Conservation (phyloP, 2,329 filamentous ascomycete genomes). For the Immersiporthe knoxdaviesiana region DNA sequence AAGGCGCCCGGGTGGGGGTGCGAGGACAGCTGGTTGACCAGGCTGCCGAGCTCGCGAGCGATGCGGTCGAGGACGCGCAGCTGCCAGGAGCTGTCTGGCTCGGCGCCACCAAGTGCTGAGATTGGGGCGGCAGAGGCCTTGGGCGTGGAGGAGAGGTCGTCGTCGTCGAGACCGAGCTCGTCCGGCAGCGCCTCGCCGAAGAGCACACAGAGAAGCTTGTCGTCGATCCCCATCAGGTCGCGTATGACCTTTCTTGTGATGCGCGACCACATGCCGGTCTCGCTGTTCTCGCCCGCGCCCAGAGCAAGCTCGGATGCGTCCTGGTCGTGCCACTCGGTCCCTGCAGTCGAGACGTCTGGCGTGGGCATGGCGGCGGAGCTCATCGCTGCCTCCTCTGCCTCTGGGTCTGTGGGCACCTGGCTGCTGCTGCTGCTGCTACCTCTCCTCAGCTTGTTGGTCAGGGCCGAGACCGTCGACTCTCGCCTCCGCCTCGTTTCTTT, state of each 20-base stretch:
- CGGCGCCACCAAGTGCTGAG: slow-evolving; percentile 14
- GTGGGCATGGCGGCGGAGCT: slow-evolving; percentile 38
- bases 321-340: slow-evolving; percentile 57
- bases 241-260: slow-evolving; percentile 85
- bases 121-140: slow-evolving; percentile 41
- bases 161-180: slow-evolving; percentile 40
- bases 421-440: slow-evolving; percentile 19
- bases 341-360: slow-evolving; percentile 43
- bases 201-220: slow-evolving; percentile 80
- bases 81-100: slow-evolving; percentile 64
- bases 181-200: slow-evolving; percentile 77
- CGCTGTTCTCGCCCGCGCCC: slow-evolving; percentile 47
- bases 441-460: slow-evolving; percentile 36
- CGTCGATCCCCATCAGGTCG: slow-evolving; percentile 89
- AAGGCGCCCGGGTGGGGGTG: slow-evolving; percentile 86
- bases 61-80: slow-evolving; percentile 80
- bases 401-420: slow-evolving; percentile 29
- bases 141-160: slow-evolving; percentile 52
- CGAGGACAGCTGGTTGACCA: slow-evolving; percentile 77
- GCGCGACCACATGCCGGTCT: slow-evolving; percentile 75
- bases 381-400: slow-evolving; percentile 39
- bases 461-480: slow-evolving; percentile 59
- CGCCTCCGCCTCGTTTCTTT: slow-evolving; percentile 75
- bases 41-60: slow-evolving; percentile 80
- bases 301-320: slow-evolving; percentile 43